phyloP scores from a whole-genome alignment of 1,284 basidiomycete species.

The Cutaneotrichosporon mucoides region DNA sequence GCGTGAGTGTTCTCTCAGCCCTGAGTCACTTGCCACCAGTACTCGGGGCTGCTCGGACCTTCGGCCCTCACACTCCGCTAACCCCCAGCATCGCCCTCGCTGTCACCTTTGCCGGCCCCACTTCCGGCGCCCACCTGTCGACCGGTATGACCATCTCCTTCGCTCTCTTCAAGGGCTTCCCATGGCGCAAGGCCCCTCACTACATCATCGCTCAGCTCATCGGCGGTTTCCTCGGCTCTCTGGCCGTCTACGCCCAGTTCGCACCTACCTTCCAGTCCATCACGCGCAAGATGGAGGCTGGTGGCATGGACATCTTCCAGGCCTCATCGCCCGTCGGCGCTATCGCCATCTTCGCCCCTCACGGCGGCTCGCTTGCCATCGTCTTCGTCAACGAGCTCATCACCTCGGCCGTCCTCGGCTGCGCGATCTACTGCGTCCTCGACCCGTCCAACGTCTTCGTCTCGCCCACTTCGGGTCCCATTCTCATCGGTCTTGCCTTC shows the following conservation, averaged over 20 bases:
- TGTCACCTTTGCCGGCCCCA: conserved; percentile 10
- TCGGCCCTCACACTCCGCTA: no score
- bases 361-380: conserved; percentile 2
- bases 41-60: no score
- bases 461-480: conserved; percentile 1
- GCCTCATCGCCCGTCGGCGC: conserved; percentile 1
- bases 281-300: conserved; percentile 1
- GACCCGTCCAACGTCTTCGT: conserved; percentile 21
- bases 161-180: conserved; percentile 31
- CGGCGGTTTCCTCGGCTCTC: conserved; percentile 21
- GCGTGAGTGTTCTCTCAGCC: conserved; percentile 5
- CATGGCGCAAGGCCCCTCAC: conserved; percentile 36
- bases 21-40: no score
- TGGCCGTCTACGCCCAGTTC: conserved; percentile 8
- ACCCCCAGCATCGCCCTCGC: conserved; percentile 8
- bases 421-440: conserved; percentile 12
- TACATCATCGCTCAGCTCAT: conserved; percentile 35
- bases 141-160: conserved; percentile 27
- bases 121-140: conserved; percentile 28
- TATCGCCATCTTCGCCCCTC: conserved; percentile 7
- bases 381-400: conserved; percentile 18
- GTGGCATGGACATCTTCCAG: not conserved
- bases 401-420: not conserved
- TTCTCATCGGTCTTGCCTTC: conserved; percentile 12
- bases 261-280: not conserved